phyloP scores from a whole-genome alignment of 306 rosid genomes.

The Medicago ruthenica region DNA sequence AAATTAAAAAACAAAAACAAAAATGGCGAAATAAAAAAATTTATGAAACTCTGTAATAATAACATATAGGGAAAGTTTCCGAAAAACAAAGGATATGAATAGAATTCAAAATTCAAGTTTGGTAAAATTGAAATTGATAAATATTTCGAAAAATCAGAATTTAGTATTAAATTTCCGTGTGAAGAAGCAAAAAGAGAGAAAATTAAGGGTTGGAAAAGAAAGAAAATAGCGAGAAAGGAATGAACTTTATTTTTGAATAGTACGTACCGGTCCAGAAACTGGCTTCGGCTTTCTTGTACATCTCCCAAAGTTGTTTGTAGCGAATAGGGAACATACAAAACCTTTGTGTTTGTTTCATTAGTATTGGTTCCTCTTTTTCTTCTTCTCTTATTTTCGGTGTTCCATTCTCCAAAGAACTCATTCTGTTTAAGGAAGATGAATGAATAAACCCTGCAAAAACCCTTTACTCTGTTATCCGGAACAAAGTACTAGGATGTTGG shows the following conservation, averaged over 20 bases:
- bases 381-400: conserved; percentile 23
- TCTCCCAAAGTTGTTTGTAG: conserved; percentile 83
- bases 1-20: no score
- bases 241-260: no score
- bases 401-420: conserved; percentile 67
- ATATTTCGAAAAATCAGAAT: no score
- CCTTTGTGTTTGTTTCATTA: conserved; percentile 74
- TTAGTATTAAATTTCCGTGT: neutral
- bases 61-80: no score
- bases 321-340: conserved; percentile 88
- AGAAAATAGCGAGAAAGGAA: neutral
- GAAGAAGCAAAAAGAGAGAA: neutral
- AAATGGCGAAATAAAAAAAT: no score
- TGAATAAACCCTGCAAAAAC: conserved; percentile 55
- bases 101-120: no score
- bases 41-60: no score
- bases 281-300: conserved; percentile 94
- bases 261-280: conserved; percentile 94
- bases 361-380: conserved; percentile 70
- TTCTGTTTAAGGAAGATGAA: conserved; percentile 12
- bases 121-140: no score
- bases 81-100: no score
- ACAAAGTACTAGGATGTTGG: neutral
- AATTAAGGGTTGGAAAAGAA: neutral
- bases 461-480: conserved; percentile 19